Conservation (phyloP, 805 yeast genomes). For the Jamesozyma piceae region DNA sequence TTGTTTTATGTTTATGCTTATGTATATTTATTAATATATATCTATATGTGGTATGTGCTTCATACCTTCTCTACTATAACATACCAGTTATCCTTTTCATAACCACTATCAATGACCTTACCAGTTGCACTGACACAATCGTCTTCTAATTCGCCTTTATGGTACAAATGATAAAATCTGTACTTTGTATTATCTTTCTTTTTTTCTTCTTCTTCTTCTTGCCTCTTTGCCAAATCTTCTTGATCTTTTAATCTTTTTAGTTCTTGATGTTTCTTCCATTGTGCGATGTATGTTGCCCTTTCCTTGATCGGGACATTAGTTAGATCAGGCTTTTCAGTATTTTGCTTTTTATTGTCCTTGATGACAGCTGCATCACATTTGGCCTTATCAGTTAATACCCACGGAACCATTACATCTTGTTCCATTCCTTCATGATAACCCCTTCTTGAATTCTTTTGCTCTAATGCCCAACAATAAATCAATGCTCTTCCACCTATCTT, state of each 20-base stretch:
- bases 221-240: constrained; percentile 11
- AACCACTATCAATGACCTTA: constrained; percentile 57
- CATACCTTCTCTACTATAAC: constrained; percentile 36
- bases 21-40: too few species aligned
- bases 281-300: constrained; percentile 21
- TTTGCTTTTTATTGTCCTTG: constrained; percentile 8
- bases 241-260: constrained; percentile 14
- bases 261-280: constrained; percentile 25
- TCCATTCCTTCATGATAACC: constrained; percentile 89
- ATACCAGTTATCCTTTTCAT: constrained; percentile 96
- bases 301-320: constrained; percentile 21
- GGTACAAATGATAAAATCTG: constrained; percentile 83
- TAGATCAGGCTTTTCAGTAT: constrained; percentile 21
- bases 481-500: constrained; percentile 56
- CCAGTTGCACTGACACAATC: constrained; percentile 71
- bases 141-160: constrained; percentile 68
- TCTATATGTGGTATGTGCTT: not conserved
- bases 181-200: constrained; percentile 44
- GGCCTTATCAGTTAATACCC: constrained; percentile 51
- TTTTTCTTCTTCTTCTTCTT: constrained; percentile 13
- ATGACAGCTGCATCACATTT: constrained; percentile 29
- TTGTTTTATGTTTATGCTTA: too few species aligned
- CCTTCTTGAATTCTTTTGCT: constrained; percentile 76
- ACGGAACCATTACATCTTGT: constrained; percentile 90
- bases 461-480: constrained; percentile 94